phyloP scores from a whole-genome alignment of 176 grass and related monocot genomes.

The Bothriochloa decipiens region DNA sequence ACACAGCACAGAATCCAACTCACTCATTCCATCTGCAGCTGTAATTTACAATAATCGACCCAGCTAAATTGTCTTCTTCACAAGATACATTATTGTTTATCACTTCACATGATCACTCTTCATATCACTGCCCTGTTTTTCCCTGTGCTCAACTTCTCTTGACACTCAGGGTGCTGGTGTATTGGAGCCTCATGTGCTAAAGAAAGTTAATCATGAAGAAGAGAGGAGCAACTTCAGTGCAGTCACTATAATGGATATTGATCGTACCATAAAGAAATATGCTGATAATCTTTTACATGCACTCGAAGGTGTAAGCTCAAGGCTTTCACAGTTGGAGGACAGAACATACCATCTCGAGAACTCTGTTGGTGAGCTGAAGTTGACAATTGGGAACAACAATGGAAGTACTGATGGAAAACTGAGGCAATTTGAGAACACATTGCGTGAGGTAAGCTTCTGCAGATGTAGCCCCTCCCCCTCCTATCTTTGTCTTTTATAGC shows the following conservation, averaged over 20 bases:
- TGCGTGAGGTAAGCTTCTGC: conserved; percentile 65
- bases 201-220: conserved; percentile 60
- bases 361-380: conserved; percentile 68
- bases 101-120: background rate
- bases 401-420: conserved; percentile 85
- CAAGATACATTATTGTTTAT: conserved; percentile 14
- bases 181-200: conserved; percentile 56
- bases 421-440: conserved; percentile 81
- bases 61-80: background rate
- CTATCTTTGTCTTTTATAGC: background rate
- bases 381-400: conserved; percentile 67
- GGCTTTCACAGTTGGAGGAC: conserved; percentile 71
- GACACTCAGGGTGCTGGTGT: conserved; percentile 45
- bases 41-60: conserved; percentile 20
- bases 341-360: conserved; percentile 73
- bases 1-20: background rate
- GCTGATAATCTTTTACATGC: conserved; percentile 77
- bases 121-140: background rate
- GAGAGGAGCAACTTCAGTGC: conserved; percentile 53
- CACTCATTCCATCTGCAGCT: background rate
- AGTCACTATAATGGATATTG: conserved; percentile 69
- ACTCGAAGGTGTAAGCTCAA: conserved; percentile 76
- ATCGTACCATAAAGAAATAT: conserved; percentile 84
- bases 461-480: no score
- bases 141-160: conserved; percentile 12